Conservation (phyloP, 192 early-diverging fungal genomes). For the Backusella australiensis region DNA sequence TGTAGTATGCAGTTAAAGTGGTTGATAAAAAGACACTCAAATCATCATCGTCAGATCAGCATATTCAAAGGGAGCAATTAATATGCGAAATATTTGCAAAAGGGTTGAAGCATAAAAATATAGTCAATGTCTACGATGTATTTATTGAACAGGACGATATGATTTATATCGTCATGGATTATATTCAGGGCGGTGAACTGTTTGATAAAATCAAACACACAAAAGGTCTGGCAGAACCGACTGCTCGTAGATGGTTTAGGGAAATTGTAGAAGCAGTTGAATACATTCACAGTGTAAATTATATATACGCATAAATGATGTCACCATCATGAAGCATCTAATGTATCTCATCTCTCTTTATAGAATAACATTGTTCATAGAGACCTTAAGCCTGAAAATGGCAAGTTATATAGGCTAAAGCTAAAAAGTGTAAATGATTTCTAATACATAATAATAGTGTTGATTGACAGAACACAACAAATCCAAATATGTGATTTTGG, state of each 20-base stretch:
- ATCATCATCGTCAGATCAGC: conserved; percentile 46
- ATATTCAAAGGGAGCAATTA: conserved; percentile 46
- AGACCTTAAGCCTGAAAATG: conserved; percentile 88
- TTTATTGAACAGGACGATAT: conserved; percentile 44
- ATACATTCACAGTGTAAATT: conserved; percentile 50
- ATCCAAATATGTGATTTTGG: conserved; percentile 96
- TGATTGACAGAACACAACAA: conserved; percentile 44
- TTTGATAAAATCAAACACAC: conserved; percentile 56
- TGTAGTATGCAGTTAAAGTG: conserved; percentile 59
- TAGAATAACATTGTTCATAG: conserved; percentile 55
- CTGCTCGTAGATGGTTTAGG: conserved; percentile 49
- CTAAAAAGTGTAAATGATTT: too few species aligned
- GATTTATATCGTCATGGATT: conserved; percentile 61
- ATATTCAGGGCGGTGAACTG: conserved; percentile 54
- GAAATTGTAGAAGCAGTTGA: conserved; percentile 52
- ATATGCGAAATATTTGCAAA: conserved; percentile 40
- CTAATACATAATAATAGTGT: conserved; percentile 26
- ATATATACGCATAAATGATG: background rate
- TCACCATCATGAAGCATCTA: background rate
- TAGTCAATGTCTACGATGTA: conserved; percentile 54
- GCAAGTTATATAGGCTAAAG: background rate
- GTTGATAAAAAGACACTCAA: conserved; percentile 56
- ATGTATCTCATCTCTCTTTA: background rate
- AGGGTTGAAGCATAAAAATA: conserved; percentile 46
- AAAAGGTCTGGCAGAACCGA: conserved; percentile 41